Percentiles rank a stretch among this genome's conserved stretches.
Evolutionary conservation across 441 rosid species (phyloP).

Genomic region (Pelargonium australe): DNA sequence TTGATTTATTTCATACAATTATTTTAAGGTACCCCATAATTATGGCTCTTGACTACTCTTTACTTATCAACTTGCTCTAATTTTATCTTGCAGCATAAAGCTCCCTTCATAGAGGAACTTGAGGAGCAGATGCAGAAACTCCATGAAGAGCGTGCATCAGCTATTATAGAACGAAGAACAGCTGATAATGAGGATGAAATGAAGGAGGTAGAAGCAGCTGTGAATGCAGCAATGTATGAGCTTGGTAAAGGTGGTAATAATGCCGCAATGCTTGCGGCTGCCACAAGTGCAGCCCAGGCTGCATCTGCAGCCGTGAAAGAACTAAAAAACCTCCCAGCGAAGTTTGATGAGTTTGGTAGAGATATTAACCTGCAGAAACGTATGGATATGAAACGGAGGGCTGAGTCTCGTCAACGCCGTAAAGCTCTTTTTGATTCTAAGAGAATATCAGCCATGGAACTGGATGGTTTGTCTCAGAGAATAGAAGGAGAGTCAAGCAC

Average conservation of each 20-base stretch:
- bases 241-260: constrained; percentile 56
- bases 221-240: constrained; percentile 65
- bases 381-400: constrained; percentile 65
- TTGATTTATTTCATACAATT: constrained; percentile 1
- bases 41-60: not conserved
- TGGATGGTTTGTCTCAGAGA: constrained; percentile 48
- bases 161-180: constrained; percentile 63
- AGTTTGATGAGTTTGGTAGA: constrained; percentile 90
- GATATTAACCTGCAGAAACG: constrained; percentile 77
- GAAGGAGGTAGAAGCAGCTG: constrained; percentile 74
- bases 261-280: constrained; percentile 51
- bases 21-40: not conserved
- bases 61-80: not conserved
- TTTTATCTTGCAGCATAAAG: constrained; percentile 56
- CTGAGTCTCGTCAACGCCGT: constrained; percentile 63
- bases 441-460: constrained; percentile 56
- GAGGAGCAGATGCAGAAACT: constrained; percentile 85
- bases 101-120: constrained; percentile 77
- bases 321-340: constrained; percentile 45
- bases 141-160: constrained; percentile 62
- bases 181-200: constrained; percentile 82
- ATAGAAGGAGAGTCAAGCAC: constrained; percentile 92
- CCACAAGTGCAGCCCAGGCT: constrained; percentile 67
- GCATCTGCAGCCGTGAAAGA: constrained; percentile 57
- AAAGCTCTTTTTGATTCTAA: constrained; percentile 62